Base-by-base conservation (phyloP, 2,329 filamentous ascomycete genomes). In the Lasiodiplodia theobromae region DNA sequence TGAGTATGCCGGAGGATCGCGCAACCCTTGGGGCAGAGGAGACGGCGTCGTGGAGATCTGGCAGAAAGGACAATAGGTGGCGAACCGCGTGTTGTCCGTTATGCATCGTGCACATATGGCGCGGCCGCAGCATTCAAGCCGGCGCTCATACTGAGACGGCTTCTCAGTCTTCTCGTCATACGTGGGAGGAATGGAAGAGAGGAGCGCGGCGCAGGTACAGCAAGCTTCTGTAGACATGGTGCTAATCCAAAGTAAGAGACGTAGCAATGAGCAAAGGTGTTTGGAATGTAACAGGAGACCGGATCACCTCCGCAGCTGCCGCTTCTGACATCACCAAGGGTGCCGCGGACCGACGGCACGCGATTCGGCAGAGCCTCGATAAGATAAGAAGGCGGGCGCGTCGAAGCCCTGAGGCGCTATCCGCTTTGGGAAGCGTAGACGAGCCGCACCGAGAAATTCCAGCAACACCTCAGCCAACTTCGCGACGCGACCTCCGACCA, bases 61-160 rank as follows among this genome's bases (percentile, higher is more conserved):
- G 77, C 92, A 96, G 78, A 91, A 95, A 0, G 92, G 92, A 76
- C 87, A 89, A 72, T 89, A 89, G 47, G 83, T 82, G 66, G 86
- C 85, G 79, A 93, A 94, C 51, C 91, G 88, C 37, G 84, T 82
- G 76, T 93, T 93, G 57, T 86, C 89, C 76, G 87, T 81, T 73
- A 92, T 86, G 79, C 92, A 95, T 70, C 83, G 83, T 18, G 88
- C 87, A 79, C 92, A 96, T 74, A 95, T 91, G 49, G 88, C 82
- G 66, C 92, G 86, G 54, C 82, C 83, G 77, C 92, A 95, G 78
- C 92, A 95, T 40, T 85, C 84, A 37, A 93, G 82, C 70, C 85
- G 82, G 64, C 91, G 86, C 74, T 90, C 86, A 58, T 85, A 82
- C 31, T 86, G 83, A 2, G 87, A 80, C 16, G 87, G 84, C 76